These are phyloP conservation scores for Kazachstania bromeliacearum DNA, from an alignment of 805 yeast species.

Conservation along the genomic window DNA sequence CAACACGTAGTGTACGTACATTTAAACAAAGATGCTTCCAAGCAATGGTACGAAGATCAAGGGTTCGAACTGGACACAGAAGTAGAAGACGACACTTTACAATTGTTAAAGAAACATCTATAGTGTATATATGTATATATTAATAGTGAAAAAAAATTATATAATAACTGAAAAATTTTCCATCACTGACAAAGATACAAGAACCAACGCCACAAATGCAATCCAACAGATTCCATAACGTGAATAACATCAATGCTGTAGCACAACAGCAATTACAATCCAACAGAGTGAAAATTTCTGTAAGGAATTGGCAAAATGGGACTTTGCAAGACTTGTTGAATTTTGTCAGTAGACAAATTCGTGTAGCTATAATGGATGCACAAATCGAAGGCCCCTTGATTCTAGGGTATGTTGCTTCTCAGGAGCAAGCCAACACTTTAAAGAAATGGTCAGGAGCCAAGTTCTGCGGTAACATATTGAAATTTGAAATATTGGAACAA, in stretches of 20 bases:
- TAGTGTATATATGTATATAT: not conserved
- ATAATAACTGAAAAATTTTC: not conserved
- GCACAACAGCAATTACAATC: slow-evolving; percentile 3
- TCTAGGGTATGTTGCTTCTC: slow-evolving; percentile 46
- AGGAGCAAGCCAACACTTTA: slow-evolving; percentile 52
- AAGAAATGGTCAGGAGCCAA: slow-evolving; percentile 60
- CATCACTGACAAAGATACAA: not conserved
- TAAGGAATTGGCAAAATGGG: slow-evolving; percentile 79
- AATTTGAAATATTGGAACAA: slow-evolving; percentile 34
- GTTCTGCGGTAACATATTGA: slow-evolving; percentile 66
- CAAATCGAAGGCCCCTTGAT: slow-evolving; percentile 48
- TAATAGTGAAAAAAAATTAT: not conserved
- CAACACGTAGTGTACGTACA: slow-evolving; percentile 43
- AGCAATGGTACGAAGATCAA: slow-evolving; percentile 42
- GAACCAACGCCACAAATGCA: not conserved
- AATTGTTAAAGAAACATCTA: not conserved
- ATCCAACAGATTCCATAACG: slow-evolving; percentile 2
- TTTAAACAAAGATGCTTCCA: slow-evolving; percentile 33
- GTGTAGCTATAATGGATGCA: slow-evolving; percentile 45
- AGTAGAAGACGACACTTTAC: not conserved
- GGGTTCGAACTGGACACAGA: slow-evolving; percentile 36
- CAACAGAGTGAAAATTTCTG: slow-evolving; percentile 44
- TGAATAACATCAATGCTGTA: slow-evolving; percentile 12
- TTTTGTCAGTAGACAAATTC: slow-evolving; percentile 64
- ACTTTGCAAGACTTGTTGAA: slow-evolving; percentile 55